Evolutionary conservation across 1,139 yeast species (phyloP), one percentile per base, ranked within the genome.

Genomic region (Hansenula sp.): DNA sequence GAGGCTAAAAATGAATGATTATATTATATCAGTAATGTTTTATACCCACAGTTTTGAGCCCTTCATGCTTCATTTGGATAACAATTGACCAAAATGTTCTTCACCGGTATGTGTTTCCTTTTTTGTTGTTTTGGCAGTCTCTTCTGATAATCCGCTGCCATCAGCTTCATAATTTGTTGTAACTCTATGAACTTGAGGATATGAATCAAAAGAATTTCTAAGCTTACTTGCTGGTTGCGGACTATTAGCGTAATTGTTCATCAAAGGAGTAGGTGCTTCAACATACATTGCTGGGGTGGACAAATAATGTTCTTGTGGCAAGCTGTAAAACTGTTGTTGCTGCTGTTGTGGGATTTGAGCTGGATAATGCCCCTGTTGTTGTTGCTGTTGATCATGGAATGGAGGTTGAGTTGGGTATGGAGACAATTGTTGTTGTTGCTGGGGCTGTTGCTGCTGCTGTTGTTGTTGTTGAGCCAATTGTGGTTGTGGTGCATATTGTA

Each of bases 51-150:
- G 9, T 5, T 21, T 9, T 21, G 8, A 9, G 9, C 25, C 9
- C 9, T 21, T 21, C 25, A 21, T 21, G 25, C 25, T 21, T 21
- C n/a, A 21, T 21, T 19, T 29, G 18, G 29, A 11, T 17, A 25
- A 38, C 5, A 16, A 7, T 15, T 25, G 38, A 34, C 28, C 40
- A 27, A 45, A 40, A 10, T 21, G 37, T 10, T 50, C 52, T 15
- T 43, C 48, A 10, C 31, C 47, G 15, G 50, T 52, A 37, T 55
- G 51, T 2, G 60, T 56, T 42, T 55, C 60, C 41, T 57, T 56
- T 21, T 44, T 54, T 8, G 47, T 36, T n/a, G 47, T 47, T 17
- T 47, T 52, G 11, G 43, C 30, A 6, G 55, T 50, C 17, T 53
- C 58, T 24, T 55, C 60, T 12, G 54, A 48, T 12, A 48, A 16